Conservation (phyloP, 1,139 yeast species). For the Williopsis jadinii region DNA sequence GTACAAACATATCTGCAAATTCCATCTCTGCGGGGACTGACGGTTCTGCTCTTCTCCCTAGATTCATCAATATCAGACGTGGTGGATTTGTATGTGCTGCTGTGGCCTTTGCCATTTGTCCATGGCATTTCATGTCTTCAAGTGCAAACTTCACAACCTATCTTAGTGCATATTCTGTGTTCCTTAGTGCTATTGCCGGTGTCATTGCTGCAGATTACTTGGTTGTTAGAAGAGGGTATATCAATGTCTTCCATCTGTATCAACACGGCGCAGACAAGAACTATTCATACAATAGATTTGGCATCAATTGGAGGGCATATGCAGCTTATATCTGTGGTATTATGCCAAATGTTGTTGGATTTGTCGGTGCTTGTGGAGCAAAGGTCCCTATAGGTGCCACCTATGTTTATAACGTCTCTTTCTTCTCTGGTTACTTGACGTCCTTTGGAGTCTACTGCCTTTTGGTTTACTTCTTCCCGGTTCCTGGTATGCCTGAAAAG, state of each 20-base stretch:
- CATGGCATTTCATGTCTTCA: constrained; percentile 77
- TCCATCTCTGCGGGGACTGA: constrained; percentile 89
- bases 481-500: constrained; percentile 49
- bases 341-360: constrained; percentile 79
- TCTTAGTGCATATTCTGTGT: constrained; percentile 78
- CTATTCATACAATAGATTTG: constrained; percentile 56
- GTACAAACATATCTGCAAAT: constrained; percentile 89
- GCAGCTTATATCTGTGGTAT: constrained; percentile 70
- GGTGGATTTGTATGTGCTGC: constrained; percentile 76
- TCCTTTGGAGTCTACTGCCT: constrained; percentile 46
- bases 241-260: constrained; percentile 60
- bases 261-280: constrained; percentile 33
- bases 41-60: constrained; percentile 75
- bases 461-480: constrained; percentile 49
- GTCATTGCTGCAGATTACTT: constrained; percentile 73
- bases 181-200: constrained; percentile 83
- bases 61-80: constrained; percentile 72
- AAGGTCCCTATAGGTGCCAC: constrained; percentile 76
- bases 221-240: constrained; percentile 65
- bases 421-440: constrained; percentile 64
- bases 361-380: constrained; percentile 72
- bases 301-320: constrained; percentile 78
- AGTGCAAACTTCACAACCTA: constrained; percentile 78
- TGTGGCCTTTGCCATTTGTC: constrained; percentile 72
- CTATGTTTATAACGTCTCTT: constrained; percentile 62